phyloP scores from a whole-genome alignment of 2,329 filamentous ascomycete species.

The Waltergamsia citrina region DNA sequence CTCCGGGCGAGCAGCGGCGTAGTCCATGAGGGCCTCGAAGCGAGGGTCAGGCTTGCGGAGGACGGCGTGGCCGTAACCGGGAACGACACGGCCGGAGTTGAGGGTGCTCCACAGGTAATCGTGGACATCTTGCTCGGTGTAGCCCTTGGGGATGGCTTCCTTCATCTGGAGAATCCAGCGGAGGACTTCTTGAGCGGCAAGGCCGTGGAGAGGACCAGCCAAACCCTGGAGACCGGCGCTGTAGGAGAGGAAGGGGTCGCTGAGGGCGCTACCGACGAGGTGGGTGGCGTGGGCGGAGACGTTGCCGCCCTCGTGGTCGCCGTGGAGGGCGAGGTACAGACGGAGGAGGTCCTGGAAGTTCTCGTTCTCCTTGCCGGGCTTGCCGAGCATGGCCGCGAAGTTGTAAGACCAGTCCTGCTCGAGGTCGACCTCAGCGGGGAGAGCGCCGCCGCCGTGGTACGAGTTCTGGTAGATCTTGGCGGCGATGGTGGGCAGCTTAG shows the following conservation, averaged over 20 bases:
- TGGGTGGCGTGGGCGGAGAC: slow-evolving; percentile 95
- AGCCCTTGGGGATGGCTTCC: slow-evolving; percentile 67
- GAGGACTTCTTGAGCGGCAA: slow-evolving; percentile 93
- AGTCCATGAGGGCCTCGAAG: slow-evolving; percentile 95
- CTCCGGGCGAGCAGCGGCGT: slow-evolving; percentile 73
- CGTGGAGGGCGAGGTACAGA: slow-evolving; percentile 91
- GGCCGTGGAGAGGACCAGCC: slow-evolving; percentile 66
- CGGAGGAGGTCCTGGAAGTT: slow-evolving; percentile 93
- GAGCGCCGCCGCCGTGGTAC: slow-evolving; percentile 63
- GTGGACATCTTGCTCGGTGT: slow-evolving; percentile 73
- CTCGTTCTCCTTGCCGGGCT: slow-evolving; percentile 77
- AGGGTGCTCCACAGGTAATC: slow-evolving; percentile 89
- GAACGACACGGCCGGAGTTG: slow-evolving; percentile 88
- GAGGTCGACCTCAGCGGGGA: slow-evolving; percentile 68
- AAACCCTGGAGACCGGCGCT: slow-evolving; percentile 91
- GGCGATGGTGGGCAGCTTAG: slow-evolving; percentile 92
- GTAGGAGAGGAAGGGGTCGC: slow-evolving; percentile 92
- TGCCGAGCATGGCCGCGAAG: slow-evolving; percentile 93
- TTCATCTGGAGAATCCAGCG: slow-evolving; percentile 98
- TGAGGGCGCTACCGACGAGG: slow-evolving; percentile 87
- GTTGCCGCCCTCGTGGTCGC: slow-evolving; percentile 96
- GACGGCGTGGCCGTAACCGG: slow-evolving; percentile 91
- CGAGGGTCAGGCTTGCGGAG: slow-evolving; percentile 94
- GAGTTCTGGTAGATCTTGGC: slow-evolving; percentile 96
- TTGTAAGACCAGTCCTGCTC: slow-evolving; percentile 98